Conservation (phyloP, 2,329 filamentous ascomycete genomes). For the Fusarium albosuccineum region DNA sequence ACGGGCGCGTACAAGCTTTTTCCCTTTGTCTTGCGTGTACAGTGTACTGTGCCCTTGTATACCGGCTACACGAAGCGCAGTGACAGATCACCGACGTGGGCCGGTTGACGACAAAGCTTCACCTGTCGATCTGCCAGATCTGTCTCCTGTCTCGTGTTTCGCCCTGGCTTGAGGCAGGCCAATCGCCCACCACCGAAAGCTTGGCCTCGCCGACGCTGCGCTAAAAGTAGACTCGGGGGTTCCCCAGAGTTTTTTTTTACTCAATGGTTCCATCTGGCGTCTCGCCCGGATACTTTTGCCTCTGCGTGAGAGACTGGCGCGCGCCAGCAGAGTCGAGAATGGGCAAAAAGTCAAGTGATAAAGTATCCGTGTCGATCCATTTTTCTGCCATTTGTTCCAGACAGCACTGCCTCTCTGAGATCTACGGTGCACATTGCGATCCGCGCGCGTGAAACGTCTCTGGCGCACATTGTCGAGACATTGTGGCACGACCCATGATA, state of each 20-base stretch:
- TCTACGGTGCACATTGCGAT: conserved; percentile 31
- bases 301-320: conserved; percentile 13
- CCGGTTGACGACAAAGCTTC: conserved; percentile 1
- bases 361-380: conserved; percentile 21
- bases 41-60: conserved; percentile 8
- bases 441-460: conserved; percentile 37
- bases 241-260: conserved; percentile 30
- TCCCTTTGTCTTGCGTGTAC: too few species aligned
- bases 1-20: conserved; percentile 20
- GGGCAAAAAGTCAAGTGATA: conserved; percentile 4
- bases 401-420: conserved; percentile 14
- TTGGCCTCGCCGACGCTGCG: conserved; percentile 23
- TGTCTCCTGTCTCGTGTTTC: conserved; percentile 25
- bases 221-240: conserved; percentile 19
- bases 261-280: conserved; percentile 16
- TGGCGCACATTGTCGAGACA: conserved; percentile 35
- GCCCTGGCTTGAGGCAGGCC: conserved; percentile 19
- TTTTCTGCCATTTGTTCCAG: conserved; percentile 7
- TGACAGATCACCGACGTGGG: conserved; percentile 6
- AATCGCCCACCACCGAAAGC: conserved; percentile 28
- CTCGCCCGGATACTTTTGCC: not conserved
- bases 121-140: conserved; percentile 32
- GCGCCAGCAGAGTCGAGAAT: conserved; percentile 17
- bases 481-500: conserved; percentile 31
- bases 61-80: not conserved